Evolutionary conservation across 139 green algal genomes (phyloP).

Genomic region (Tetraselmis striata): DNA sequence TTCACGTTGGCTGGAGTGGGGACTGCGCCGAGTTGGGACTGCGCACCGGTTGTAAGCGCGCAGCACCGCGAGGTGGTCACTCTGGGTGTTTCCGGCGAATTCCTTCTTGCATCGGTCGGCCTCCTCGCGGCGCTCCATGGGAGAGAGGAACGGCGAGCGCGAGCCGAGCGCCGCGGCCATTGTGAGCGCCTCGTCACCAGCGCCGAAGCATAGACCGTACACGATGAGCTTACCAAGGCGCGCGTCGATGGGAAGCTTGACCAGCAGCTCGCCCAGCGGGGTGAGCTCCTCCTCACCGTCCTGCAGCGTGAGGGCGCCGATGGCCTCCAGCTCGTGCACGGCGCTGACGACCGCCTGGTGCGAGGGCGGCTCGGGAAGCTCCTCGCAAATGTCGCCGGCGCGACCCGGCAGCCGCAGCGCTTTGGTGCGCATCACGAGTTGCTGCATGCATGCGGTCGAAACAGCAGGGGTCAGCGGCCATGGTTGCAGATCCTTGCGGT

Average conservation of each 20-base stretch:
- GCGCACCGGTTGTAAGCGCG: slow-evolving; percentile 16
- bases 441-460: too few species aligned
- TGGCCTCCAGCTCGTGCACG: slow-evolving; percentile 22
- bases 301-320: slow-evolving; percentile 45
- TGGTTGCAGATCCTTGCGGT: too few species aligned
- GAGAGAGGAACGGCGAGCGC: slow-evolving; percentile 20
- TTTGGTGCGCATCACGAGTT: background rate
- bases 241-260: slow-evolving; percentile 58
- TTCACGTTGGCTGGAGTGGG: background rate
- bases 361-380: background rate
- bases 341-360: slow-evolving; percentile 20
- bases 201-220: slow-evolving; percentile 16
- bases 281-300: slow-evolving; percentile 60
- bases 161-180: slow-evolving; percentile 17
- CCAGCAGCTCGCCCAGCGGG: slow-evolving; percentile 73
- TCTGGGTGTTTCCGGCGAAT: slow-evolving; percentile 5
- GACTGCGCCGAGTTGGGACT: background rate
- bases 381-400: background rate
- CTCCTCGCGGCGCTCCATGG: slow-evolving; percentile 12
- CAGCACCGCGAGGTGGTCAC: slow-evolving; percentile 20
- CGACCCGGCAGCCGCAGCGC: background rate
- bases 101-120: slow-evolving; percentile 13
- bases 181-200: slow-evolving; percentile 33
- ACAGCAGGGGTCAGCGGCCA: too few species aligned
- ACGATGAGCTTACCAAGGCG: slow-evolving; percentile 1